These are phyloP conservation scores for Xerocomellus chrysenteron DNA, from an alignment of 768 basidiomycete genomes.

Conservation along the genomic window DNA sequence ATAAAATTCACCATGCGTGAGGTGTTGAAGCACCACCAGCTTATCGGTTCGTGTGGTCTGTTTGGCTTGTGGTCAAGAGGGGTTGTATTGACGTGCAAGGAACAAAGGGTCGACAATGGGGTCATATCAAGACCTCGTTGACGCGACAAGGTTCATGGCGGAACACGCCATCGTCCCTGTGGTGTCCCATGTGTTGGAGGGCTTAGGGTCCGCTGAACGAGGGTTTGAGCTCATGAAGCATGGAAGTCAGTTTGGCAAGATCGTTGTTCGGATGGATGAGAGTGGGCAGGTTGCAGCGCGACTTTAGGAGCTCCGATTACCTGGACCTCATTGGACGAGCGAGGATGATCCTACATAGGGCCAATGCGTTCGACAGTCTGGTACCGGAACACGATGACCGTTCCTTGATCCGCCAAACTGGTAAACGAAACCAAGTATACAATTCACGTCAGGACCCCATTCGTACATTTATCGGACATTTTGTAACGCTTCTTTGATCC, in stretches of 20 bases:
- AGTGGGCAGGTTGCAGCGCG: conserved; percentile 23
- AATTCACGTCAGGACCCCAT: conserved; percentile 7
- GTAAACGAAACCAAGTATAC: background rate
- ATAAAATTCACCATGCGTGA: conserved; percentile 76
- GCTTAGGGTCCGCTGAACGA: conserved; percentile 60
- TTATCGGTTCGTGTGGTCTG: conserved; percentile 54
- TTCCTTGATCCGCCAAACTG: background rate
- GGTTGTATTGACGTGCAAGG: conserved; percentile 13
- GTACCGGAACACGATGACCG: background rate
- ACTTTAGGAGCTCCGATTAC: conserved; percentile 16
- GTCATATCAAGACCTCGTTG: conserved; percentile 67
- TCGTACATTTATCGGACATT: conserved; percentile 22
- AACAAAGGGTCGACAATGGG: conserved; percentile 80
- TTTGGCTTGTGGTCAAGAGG: conserved; percentile 1
- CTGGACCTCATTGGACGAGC: background rate
- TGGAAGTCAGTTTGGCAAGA: conserved; percentile 77
- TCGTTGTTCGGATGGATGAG: conserved; percentile 53
- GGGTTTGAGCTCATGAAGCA: conserved; percentile 67
- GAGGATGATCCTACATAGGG: background rate
- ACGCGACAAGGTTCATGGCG: conserved; percentile 68
- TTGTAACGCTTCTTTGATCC: conserved; percentile 53
- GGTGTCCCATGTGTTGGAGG: conserved; percentile 68
- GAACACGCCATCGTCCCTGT: conserved; percentile 68
- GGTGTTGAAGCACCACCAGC: conserved; percentile 69
- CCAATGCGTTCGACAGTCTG: background rate